Conservation (phyloP, 139 green algal species). For the Klebsormidium nitens region DNA sequence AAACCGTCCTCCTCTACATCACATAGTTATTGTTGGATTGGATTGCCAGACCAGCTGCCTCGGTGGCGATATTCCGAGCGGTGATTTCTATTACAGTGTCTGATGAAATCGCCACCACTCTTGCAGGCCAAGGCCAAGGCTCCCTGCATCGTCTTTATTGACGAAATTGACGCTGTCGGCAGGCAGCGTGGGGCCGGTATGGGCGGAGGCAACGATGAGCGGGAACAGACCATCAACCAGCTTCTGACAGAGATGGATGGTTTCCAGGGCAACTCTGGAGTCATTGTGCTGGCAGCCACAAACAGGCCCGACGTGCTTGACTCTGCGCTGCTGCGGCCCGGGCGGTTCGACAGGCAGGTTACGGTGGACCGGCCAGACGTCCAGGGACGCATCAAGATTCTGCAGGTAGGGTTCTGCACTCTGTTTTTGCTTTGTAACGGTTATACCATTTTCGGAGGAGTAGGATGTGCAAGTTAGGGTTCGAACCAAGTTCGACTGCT, state of each 20-base stretch:
- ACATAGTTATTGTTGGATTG: no score
- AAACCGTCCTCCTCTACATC: no score
- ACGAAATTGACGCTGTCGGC: conserved; percentile 99
- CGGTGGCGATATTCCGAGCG: no score
- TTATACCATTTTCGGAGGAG: no score
- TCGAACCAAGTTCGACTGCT: no score
- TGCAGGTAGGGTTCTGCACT: conserved; percentile 31
- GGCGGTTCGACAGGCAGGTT: conserved; percentile 87
- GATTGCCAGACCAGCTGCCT: no score
- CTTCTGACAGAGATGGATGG: conserved; percentile 71
- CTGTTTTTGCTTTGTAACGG: background rate
- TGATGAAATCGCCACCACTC: no score
- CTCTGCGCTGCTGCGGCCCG: conserved; percentile 90
- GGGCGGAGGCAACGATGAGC: conserved; percentile 97
- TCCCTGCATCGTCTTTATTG: conserved; percentile 99
- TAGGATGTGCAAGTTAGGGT: no score
- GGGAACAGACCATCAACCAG: conserved; percentile 99
- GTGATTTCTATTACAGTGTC: no score
- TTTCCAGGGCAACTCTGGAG: conserved; percentile 68
- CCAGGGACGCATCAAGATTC: conserved; percentile 44
- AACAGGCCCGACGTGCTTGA: conserved; percentile 98
- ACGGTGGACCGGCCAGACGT: conserved; percentile 57
- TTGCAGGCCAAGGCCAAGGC: conserved; percentile 80
- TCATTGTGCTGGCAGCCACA: conserved; percentile 95
- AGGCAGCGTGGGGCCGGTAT: conserved; percentile 92